A percentile compares a stretch with the other conserved stretches of the same genome.
These are phyloP conservation scores for Trichoderma parareesei DNA, from an alignment of 495 filamentous ascomycete species.

Conservation along the genomic window DNA sequence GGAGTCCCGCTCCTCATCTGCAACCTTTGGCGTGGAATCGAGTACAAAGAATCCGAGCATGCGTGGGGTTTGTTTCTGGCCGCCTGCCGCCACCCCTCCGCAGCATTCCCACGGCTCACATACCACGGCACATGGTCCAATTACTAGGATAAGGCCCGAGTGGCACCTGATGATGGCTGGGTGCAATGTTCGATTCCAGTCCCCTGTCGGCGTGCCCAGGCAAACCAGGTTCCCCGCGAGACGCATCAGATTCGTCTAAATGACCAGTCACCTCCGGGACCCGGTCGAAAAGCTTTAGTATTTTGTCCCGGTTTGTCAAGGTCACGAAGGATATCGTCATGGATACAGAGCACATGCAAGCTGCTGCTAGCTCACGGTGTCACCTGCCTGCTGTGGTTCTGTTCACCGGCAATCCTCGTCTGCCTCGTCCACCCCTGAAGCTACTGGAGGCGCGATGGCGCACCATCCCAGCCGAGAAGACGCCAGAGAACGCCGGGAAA, in stretches of 20 bases:
- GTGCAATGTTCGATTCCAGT: background rate
- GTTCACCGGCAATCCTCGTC: constrained; percentile 4
- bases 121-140: background rate
- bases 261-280: background rate
- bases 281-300: background rate
- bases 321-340: constrained; percentile 1
- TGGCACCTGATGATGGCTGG: background rate
- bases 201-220: background rate
- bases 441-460: background rate
- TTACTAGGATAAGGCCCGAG: background rate
- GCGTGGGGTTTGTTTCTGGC: background rate
- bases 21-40: too few relatives aligned
- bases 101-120: background rate
- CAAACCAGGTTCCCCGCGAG: background rate
- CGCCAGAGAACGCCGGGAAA: too few relatives aligned
- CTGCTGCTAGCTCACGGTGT: background rate
- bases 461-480: background rate
- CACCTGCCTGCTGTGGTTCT: constrained; percentile 5
- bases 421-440: background rate
- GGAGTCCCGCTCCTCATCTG: too few relatives aligned
- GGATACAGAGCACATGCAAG: background rate
- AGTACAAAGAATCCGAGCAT: background rate
- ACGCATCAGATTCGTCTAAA: background rate
- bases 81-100: background rate
- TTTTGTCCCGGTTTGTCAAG: background rate